A percentile compares a stretch with the other conserved stretches of the same genome.
Conservation (phyloP, 306 rosid species). For the Glycine tomentella region DNA sequence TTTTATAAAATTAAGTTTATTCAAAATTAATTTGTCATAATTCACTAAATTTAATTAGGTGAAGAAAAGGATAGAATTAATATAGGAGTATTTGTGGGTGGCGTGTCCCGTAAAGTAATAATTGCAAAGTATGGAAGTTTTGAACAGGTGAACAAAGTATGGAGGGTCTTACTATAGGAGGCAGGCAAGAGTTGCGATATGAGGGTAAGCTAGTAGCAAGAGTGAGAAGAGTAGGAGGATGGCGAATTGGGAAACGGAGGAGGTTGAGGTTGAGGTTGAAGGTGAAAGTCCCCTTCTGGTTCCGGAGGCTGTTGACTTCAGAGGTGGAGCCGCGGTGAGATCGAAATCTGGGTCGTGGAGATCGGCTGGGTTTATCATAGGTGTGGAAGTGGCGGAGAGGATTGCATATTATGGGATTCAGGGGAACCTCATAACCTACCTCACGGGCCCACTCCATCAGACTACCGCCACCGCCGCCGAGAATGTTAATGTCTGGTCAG, state of each 20-base stretch:
- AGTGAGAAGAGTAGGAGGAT: background rate
- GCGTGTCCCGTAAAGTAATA: too few species aligned
- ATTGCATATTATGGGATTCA: slow-evolving; percentile 60
- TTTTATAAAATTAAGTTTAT: too few species aligned
- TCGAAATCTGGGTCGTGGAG: slow-evolving; percentile 58
- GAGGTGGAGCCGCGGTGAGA: slow-evolving; percentile 44
- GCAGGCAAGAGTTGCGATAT: too few species aligned
- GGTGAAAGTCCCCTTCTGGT: too few species aligned
- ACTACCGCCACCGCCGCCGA: slow-evolving; percentile 60
- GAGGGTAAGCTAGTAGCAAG: background rate
- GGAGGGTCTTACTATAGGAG: too few species aligned
- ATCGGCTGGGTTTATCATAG: slow-evolving; percentile 56
- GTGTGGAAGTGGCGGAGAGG: slow-evolving; percentile 67
- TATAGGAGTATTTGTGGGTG: too few species aligned
- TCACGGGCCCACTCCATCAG: slow-evolving; percentile 65
- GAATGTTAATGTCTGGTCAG: slow-evolving; percentile 64
- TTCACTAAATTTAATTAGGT: too few species aligned
- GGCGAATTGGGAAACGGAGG: background rate
- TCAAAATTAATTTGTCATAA: too few species aligned
- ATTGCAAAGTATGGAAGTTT: too few species aligned
- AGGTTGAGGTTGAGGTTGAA: too few species aligned
- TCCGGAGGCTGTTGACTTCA: slow-evolving; percentile 47
- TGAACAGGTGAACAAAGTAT: too few species aligned
- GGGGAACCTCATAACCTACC: slow-evolving; percentile 56
- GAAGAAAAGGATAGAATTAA: too few species aligned